A percentile compares a stretch with the other conserved stretches of the same genome.
Conservation (phyloP, 192 early-diverging fungal genomes). For the Entomortierella parvispora region DNA sequence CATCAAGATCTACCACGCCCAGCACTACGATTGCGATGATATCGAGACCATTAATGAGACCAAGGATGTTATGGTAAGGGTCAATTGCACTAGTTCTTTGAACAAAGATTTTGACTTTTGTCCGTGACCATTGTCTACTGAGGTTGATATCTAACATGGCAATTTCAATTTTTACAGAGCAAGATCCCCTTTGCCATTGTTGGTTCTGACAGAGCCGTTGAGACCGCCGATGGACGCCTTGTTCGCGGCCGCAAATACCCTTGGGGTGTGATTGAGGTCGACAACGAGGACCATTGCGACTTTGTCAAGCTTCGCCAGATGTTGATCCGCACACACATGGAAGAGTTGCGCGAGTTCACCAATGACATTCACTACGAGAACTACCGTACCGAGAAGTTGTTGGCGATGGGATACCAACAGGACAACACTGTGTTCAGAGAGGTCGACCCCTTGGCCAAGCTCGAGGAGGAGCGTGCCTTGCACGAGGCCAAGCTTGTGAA, state of each 20-base stretch:
- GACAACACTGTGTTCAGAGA: slow-evolving; percentile 84
- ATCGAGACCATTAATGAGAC: slow-evolving; percentile 83
- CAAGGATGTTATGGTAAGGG: slow-evolving; percentile 78
- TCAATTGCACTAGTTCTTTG: too few species aligned
- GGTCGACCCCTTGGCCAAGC: slow-evolving; percentile 77
- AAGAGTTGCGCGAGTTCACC: slow-evolving; percentile 97
- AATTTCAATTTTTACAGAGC: slow-evolving; percentile 57
- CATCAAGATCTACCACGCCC: slow-evolving; percentile 88
- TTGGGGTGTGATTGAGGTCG: slow-evolving; percentile 97
- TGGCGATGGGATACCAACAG: slow-evolving; percentile 85
- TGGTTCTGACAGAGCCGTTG: slow-evolving; percentile 88
- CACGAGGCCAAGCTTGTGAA: slow-evolving; percentile 97
- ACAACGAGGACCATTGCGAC: slow-evolving; percentile 96
- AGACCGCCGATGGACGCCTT: slow-evolving; percentile 80
- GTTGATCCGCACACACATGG: slow-evolving; percentile 93
- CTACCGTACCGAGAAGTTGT: slow-evolving; percentile 94
- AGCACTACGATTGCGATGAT: slow-evolving; percentile 85
- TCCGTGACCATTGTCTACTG: neutral
- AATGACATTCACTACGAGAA: slow-evolving; percentile 92
- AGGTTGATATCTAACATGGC: slow-evolving; percentile 4
- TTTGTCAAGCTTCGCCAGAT: slow-evolving; percentile 96
- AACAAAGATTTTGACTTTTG: neutral
- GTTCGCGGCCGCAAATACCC: slow-evolving; percentile 93
- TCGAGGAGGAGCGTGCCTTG: slow-evolving; percentile 91
- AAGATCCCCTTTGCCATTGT: slow-evolving; percentile 98